These are phyloP conservation scores for Talaromyces islandicus DNA, from an alignment of 2,329 filamentous ascomycete genomes.

Conservation along the genomic window DNA sequence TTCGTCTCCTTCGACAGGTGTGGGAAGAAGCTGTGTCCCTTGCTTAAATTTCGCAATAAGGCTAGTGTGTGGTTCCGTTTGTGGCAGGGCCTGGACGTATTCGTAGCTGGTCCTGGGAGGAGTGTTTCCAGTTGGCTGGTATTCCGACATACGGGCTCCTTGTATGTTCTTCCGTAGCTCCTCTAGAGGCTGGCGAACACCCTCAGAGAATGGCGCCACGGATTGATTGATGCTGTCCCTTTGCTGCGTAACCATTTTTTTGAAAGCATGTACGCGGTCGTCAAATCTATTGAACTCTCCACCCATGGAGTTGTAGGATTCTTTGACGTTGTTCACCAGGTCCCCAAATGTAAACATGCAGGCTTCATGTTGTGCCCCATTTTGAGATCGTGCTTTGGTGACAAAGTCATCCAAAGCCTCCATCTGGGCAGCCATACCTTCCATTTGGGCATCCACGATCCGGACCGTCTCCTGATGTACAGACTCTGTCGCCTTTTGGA, in stretches of 20 bases:
- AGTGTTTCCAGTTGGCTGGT: constrained; percentile 77
- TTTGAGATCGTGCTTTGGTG: constrained; percentile 71
- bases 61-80: constrained; percentile 59
- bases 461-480: constrained; percentile 87
- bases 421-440: constrained; percentile 83
- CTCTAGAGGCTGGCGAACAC: constrained; percentile 63
- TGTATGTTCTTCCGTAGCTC: constrained; percentile 66
- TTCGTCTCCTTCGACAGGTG: constrained; percentile 27
- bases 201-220: constrained; percentile 53
- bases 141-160: constrained; percentile 64
- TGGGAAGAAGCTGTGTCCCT: constrained; percentile 22
- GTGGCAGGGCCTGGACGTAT: constrained; percentile 73
- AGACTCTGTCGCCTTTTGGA: constrained; percentile 75
- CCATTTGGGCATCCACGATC: constrained; percentile 84
- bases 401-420: constrained; percentile 87
- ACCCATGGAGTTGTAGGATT: constrained; percentile 66
- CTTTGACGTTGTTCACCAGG: constrained; percentile 63
- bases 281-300: constrained; percentile 64
- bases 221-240: constrained; percentile 54
- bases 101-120: constrained; percentile 74
- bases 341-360: constrained; percentile 61
- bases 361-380: constrained; percentile 66
- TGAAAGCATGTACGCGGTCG: constrained; percentile 62
- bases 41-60: constrained; percentile 49
- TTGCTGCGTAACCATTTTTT: constrained; percentile 59